Evolutionary conservation across 2,329 filamentous ascomycete genomes (phyloP).

Genomic region (Mycocentrospora acerina): DNA sequence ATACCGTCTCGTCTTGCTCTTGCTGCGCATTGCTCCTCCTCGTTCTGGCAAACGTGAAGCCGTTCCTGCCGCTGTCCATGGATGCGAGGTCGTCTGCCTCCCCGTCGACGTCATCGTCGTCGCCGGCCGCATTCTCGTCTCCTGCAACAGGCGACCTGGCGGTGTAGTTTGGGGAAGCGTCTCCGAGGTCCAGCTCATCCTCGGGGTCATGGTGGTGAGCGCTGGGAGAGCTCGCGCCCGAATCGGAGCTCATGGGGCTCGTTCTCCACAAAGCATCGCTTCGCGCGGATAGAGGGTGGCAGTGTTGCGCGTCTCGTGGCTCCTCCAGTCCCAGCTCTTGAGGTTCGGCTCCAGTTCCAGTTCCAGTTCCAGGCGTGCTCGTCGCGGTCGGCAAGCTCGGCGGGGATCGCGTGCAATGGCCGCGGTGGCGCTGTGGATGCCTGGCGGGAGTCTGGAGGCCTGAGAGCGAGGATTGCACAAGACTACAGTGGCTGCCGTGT

Average conservation of each 20-base stretch:
- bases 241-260: conserved; percentile 69
- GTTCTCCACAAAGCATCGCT: conserved; percentile 56
- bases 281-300: conserved; percentile 27
- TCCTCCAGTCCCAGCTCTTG: too few species aligned
- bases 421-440: too few species aligned
- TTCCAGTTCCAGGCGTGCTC: too few species aligned
- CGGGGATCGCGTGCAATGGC: too few species aligned
- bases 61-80: conserved; percentile 23
- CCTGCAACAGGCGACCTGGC: conserved; percentile 49
- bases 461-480: too few species aligned
- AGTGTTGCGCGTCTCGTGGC: background rate
- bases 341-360: too few species aligned
- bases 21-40: conserved; percentile 21
- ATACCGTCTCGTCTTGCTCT: conserved; percentile 1
- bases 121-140: conserved; percentile 6
- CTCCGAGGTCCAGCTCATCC: conserved; percentile 41
- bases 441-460: too few species aligned
- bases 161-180: conserved; percentile 57
- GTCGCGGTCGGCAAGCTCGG: background rate
- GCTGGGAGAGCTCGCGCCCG: conserved; percentile 63
- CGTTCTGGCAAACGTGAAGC: conserved; percentile 36
- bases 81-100: conserved; percentile 26
- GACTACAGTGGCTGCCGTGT: too few species aligned
- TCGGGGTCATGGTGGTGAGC: conserved; percentile 53
- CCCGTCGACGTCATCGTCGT: conserved; percentile 18